Evolutionary conservation across 331 rosid species (phyloP).

Genomic region (Rosa hybrid): DNA sequence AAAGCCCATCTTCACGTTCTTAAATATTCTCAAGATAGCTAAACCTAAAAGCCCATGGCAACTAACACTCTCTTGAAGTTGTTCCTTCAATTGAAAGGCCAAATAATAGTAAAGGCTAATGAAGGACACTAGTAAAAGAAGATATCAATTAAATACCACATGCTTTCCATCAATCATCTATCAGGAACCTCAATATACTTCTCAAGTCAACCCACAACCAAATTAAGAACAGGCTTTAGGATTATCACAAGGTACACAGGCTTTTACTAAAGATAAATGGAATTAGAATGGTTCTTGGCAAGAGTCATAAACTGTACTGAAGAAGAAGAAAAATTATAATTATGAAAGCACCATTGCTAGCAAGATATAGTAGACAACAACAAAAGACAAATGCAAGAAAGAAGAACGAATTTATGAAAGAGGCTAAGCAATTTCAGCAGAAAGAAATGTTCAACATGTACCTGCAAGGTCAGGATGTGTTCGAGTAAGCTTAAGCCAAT

Average conservation of each 20-base stretch:
- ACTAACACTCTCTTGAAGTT: not conserved
- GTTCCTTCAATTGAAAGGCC: not conserved
- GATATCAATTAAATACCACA: not conserved
- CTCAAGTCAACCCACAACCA: not conserved
- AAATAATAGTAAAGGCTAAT: not conserved
- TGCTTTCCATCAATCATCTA: not conserved
- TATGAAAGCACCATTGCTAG: not conserved
- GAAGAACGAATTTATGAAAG: not conserved
- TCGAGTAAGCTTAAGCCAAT: slow-evolving; percentile 87
- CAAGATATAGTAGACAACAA: not conserved
- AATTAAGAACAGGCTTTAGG: not conserved
- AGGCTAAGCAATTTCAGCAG: slow-evolving; percentile 9
- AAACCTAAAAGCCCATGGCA: not conserved
- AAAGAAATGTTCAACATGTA: slow-evolving; percentile 18
- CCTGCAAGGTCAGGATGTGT: slow-evolving; percentile 98
- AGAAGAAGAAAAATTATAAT: not conserved
- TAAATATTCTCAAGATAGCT: not conserved
- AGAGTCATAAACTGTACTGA: not conserved
- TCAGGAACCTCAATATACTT: not conserved
- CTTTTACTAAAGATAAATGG: not conserved
- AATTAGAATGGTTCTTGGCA: not conserved
- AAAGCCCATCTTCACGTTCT: not conserved
- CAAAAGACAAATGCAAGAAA: not conserved
- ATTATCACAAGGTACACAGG: slow-evolving; percentile 1
- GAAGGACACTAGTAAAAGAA: not conserved